A percentile compares a stretch with the other conserved stretches of the same genome.
These are phyloP conservation scores for Dendrobium nobile DNA, from an alignment of 106 monocot species.

Conservation along the genomic window DNA sequence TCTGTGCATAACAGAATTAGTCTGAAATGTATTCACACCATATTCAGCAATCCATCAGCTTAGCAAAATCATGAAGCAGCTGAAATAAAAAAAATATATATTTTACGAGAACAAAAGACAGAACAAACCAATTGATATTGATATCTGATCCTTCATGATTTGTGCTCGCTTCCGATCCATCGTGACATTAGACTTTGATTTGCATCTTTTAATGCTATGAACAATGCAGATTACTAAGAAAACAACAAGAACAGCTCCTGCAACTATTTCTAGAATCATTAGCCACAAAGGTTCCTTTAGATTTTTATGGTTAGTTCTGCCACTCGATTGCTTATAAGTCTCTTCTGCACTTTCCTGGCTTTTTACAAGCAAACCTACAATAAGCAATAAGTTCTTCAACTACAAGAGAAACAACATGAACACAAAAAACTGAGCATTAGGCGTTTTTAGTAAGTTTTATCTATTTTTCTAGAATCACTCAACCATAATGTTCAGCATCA, in stretches of 20 bases:
- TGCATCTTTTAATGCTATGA: constrained; percentile 29
- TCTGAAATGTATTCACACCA: neutral
- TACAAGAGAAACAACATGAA: neutral
- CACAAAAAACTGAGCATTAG: neutral
- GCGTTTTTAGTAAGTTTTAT: too few relatives aligned
- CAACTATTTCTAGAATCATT: constrained; percentile 61
- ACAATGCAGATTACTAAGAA: constrained; percentile 28
- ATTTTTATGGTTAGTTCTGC: constrained; percentile 15
- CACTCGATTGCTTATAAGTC: neutral
- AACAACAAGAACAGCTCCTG: constrained; percentile 28
- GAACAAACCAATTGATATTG: constrained; percentile 53
- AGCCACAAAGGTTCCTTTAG: constrained; percentile 64
- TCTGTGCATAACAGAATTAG: constrained; percentile 26
- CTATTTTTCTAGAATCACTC: too few relatives aligned
- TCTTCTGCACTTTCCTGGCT: constrained; percentile 9
- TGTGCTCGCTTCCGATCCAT: constrained; percentile 30
- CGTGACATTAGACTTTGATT: constrained; percentile 23
- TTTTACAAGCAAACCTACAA: constrained; percentile 18
- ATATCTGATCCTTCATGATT: constrained; percentile 28
- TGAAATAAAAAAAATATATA: neutral
- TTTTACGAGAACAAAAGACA: neutral
- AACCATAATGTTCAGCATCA: too few relatives aligned
- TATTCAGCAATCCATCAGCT: neutral
- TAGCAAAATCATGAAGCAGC: constrained; percentile 1
- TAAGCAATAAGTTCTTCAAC: neutral